Percentiles rank a stretch among this genome's conserved stretches.
Conservation (phyloP, 2,329 filamentous ascomycete genomes). For the Taxawa tesnikishii region DNA sequence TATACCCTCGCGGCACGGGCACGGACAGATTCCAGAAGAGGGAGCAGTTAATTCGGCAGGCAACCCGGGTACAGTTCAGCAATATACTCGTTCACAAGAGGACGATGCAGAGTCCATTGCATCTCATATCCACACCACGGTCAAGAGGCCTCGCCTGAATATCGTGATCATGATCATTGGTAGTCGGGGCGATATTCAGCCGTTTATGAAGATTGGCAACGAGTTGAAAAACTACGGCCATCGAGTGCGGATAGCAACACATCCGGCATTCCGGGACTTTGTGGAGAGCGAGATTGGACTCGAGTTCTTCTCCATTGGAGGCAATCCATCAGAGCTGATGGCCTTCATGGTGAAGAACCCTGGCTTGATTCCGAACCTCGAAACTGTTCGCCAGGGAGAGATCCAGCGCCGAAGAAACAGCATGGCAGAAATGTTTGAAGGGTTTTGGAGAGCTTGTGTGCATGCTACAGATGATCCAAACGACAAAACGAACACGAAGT, state of each 20-base stretch:
- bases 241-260: slow-evolving; percentile 65
- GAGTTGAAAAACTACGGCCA: slow-evolving; percentile 62
- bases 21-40: slow-evolving; percentile 15
- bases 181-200: slow-evolving; percentile 67
- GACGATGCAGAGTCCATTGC: slow-evolving; percentile 11
- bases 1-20: slow-evolving; percentile 15
- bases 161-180: slow-evolving; percentile 80
- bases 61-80: neutral
- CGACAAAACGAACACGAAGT: slow-evolving; percentile 44
- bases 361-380: slow-evolving; percentile 61
- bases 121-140: slow-evolving; percentile 12
- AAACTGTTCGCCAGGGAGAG: slow-evolving; percentile 62
- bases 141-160: slow-evolving; percentile 45
- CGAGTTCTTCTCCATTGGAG: slow-evolving; percentile 71
- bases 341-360: slow-evolving; percentile 81
- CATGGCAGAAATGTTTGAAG: slow-evolving; percentile 74
- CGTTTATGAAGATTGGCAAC: slow-evolving; percentile 64
- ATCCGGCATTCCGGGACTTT: slow-evolving; percentile 65
- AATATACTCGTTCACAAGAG: too few species aligned
- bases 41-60: neutral
- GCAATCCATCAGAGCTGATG: slow-evolving; percentile 72
- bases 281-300: slow-evolving; percentile 59
- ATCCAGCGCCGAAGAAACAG: slow-evolving; percentile 53
- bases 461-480: slow-evolving; percentile 59
- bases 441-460: slow-evolving; percentile 70